Conservation (phyloP, 106 monocot genomes). For the Allium cepa region DNA sequence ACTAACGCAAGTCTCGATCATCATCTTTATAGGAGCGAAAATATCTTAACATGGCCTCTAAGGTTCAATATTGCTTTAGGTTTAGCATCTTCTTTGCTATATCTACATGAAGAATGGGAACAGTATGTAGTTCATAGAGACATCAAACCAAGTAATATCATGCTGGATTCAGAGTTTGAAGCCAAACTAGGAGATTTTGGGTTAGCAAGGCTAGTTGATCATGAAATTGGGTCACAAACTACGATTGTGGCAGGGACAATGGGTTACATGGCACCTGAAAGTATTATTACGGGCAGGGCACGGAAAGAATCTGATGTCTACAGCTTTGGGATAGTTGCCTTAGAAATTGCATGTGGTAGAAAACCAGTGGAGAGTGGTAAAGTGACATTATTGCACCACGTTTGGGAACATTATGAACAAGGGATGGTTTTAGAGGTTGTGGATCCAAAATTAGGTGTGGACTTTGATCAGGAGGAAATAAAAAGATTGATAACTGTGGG, state of each 20-base stretch:
- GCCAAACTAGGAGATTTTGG: constrained; percentile 72
- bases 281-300: neutral
- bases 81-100: constrained; percentile 8
- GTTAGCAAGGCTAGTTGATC: constrained; percentile 40
- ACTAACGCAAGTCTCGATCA: no score
- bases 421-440: constrained; percentile 2
- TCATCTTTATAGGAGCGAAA: no score
- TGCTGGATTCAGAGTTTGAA: constrained; percentile 54
- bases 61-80: no score
- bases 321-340: no score
- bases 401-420: constrained; percentile 7
- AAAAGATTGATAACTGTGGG: neutral
- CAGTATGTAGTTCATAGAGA: constrained; percentile 70
- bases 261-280: constrained; percentile 11
- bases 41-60: no score
- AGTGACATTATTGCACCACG: neutral
- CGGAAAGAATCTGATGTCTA: no score
- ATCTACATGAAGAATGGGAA: constrained; percentile 63
- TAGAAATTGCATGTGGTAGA: no score
- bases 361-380: neutral
- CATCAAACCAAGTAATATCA: constrained; percentile 66
- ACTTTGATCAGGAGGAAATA: constrained; percentile 7
- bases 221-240: constrained; percentile 9
- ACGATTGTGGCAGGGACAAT: constrained; percentile 13
- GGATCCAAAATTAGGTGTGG: neutral